phyloP scores from a whole-genome alignment of 1,139 yeast species.

The Diutina ranongensis region DNA sequence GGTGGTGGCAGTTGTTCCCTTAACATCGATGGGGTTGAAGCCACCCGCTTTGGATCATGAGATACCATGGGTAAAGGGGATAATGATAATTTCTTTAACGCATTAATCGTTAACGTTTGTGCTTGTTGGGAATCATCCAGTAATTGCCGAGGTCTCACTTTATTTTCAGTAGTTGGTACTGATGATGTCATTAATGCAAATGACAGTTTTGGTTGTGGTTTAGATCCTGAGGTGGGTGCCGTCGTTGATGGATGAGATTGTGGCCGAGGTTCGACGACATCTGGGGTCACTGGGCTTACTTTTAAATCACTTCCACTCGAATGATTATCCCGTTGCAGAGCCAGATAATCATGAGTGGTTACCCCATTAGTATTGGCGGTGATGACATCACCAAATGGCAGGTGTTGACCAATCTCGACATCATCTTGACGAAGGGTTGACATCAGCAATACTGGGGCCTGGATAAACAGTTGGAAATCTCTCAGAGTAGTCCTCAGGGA shows the following conservation, averaged over 20 bases:
- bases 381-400: conserved; percentile 24
- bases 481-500: conserved; percentile 8
- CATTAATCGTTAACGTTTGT: conserved; percentile 32
- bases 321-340: too few species aligned
- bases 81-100: conserved; percentile 33
- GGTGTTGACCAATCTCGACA: conserved; percentile 30
- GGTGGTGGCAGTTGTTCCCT: too few species aligned
- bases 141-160: background rate
- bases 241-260: background rate
- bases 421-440: conserved; percentile 23
- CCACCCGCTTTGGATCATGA: conserved; percentile 7
- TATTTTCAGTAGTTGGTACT: background rate
- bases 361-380: background rate
- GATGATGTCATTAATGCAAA: background rate
- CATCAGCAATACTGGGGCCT: conserved; percentile 35
- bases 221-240: background rate
- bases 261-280: too few species aligned
- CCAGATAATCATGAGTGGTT: background rate
- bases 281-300: too few species aligned
- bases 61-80: conserved; percentile 26
- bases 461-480: conserved; percentile 36
- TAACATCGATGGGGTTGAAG: background rate
- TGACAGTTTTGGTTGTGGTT: background rate
- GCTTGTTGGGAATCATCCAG: conserved; percentile 19
- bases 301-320: background rate